These are phyloP conservation scores for Wallemia mellicola DNA, from an alignment of 1,284 basidiomycete species.

Conservation along the genomic window DNA sequence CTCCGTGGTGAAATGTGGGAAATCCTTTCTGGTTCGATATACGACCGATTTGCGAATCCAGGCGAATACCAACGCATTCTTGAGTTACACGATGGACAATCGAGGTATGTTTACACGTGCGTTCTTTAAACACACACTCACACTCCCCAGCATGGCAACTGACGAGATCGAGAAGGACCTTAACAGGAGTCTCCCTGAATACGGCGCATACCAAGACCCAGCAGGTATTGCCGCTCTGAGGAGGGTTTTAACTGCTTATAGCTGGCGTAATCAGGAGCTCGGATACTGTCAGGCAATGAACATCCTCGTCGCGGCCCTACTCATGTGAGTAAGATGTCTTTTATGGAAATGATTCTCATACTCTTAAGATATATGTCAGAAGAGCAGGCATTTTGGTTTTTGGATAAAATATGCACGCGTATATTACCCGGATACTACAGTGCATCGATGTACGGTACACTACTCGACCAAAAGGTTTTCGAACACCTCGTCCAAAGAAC, in stretches of 20 bases:
- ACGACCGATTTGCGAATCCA: conserved; percentile 60
- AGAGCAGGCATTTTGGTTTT: conserved; percentile 92
- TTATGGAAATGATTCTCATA: neutral
- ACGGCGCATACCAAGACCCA: conserved; percentile 68
- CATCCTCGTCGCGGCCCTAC: conserved; percentile 56
- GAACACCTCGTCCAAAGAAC: conserved; percentile 79
- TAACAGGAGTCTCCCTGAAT: conserved; percentile 77
- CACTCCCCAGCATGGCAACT: no score
- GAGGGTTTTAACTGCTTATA: conserved; percentile 81
- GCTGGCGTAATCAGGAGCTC: conserved; percentile 54
- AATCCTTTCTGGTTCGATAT: conserved; percentile 75
- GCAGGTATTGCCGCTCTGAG: conserved; percentile 58
- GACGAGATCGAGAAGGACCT: conserved; percentile 99
- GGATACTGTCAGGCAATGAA: conserved; percentile 48
- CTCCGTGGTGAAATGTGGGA: conserved; percentile 97
- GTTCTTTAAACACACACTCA: no score
- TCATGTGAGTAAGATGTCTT: conserved; percentile 29
- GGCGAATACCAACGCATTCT: conserved; percentile 57
- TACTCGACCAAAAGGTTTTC: conserved; percentile 91
- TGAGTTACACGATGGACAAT: conserved; percentile 45
- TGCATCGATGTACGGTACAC: conserved; percentile 92
- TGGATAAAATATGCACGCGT: conserved; percentile 81
- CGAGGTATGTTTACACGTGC: no score
- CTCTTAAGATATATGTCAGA: conserved; percentile 71
- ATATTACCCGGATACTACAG: conserved; percentile 92